Evolutionary conservation across 2,329 filamentous ascomycete species (phyloP).

Genomic region (Fusarium zealandicum): DNA sequence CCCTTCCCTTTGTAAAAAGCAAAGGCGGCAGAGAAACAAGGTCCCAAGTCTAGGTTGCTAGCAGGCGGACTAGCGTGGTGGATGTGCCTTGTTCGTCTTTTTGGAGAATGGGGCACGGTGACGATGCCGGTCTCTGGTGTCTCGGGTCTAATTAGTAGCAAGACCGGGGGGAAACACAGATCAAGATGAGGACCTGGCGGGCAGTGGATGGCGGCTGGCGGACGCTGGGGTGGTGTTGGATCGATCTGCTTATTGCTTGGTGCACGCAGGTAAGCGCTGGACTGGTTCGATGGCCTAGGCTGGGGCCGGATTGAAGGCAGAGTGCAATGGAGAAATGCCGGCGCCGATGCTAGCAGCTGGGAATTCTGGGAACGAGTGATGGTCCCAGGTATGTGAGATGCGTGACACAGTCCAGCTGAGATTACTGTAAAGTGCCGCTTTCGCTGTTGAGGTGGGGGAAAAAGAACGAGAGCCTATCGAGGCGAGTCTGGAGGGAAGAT

Average conservation of each 20-base stretch:
- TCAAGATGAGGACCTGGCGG: slow-evolving; percentile 33
- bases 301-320: slow-evolving; percentile 17
- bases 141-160: slow-evolving; percentile 19
- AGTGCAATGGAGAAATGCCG: slow-evolving; percentile 6
- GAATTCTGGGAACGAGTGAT: slow-evolving; percentile 18
- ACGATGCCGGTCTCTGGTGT: slow-evolving; percentile 35
- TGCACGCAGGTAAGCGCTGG: slow-evolving; percentile 13
- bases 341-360: slow-evolving; percentile 27
- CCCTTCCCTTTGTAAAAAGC: slow-evolving; percentile 39
- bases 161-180: slow-evolving; percentile 32
- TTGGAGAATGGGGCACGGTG: slow-evolving; percentile 33
- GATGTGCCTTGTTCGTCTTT: slow-evolving; percentile 23
- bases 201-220: slow-evolving; percentile 5
- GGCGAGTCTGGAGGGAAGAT: slow-evolving; percentile 21
- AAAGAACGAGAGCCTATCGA: slow-evolving; percentile 28
- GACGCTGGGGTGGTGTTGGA: slow-evolving; percentile 24
- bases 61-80: slow-evolving; percentile 34
- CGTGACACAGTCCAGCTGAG: slow-evolving; percentile 31
- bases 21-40: slow-evolving; percentile 35
- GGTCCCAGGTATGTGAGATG: slow-evolving; percentile 28
- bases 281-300: slow-evolving; percentile 9
- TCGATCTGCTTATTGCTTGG: slow-evolving; percentile 1
- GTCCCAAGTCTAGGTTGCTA: slow-evolving; percentile 30
- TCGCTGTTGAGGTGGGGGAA: slow-evolving; percentile 29
- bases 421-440: slow-evolving; percentile 34